Conservation (phyloP, 306 rosid species). For the Biancaea sappan region DNA sequence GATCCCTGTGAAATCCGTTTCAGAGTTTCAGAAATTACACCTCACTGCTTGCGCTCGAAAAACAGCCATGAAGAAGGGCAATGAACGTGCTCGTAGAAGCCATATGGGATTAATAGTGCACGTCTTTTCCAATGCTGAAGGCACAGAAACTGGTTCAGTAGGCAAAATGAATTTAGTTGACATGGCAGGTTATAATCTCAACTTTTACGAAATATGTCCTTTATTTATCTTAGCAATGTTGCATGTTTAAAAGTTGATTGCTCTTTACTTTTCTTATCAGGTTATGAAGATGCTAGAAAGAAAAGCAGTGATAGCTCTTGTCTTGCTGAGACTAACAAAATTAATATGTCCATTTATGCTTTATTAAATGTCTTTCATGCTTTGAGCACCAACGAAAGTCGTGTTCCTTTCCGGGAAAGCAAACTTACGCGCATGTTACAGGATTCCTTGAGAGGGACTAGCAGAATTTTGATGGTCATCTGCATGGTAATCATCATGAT, state of each 20-base stretch:
- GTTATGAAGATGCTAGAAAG: conserved; percentile 80
- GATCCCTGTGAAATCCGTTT: conserved; percentile 63
- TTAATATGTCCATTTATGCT: conserved; percentile 76
- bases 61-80: conserved; percentile 47
- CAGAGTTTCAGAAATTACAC: conserved; percentile 63
- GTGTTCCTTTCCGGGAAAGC: conserved; percentile 86
- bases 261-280: conserved; percentile 44
- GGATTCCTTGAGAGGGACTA: conserved; percentile 71
- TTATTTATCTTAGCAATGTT: background rate
- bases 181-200: conserved; percentile 66
- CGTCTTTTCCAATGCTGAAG: conserved; percentile 45
- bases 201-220: background rate
- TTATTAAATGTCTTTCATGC: conserved; percentile 68
- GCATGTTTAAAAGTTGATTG: conserved; percentile 18
- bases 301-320: conserved; percentile 46
- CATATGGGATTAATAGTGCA: conserved; percentile 78
- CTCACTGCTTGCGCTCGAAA: conserved; percentile 50
- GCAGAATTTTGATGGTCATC: conserved; percentile 64
- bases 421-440: conserved; percentile 85
- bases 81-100: conserved; percentile 51
- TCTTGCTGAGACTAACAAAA: conserved; percentile 58
- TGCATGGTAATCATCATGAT: conserved; percentile 68
- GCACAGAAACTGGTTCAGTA: conserved; percentile 29
- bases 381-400: conserved; percentile 57
- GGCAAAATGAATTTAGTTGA: conserved; percentile 87